Base-by-base conservation (phyloP, 495 filamentous ascomycete genomes). In the Evansstolkia leycettana region DNA sequence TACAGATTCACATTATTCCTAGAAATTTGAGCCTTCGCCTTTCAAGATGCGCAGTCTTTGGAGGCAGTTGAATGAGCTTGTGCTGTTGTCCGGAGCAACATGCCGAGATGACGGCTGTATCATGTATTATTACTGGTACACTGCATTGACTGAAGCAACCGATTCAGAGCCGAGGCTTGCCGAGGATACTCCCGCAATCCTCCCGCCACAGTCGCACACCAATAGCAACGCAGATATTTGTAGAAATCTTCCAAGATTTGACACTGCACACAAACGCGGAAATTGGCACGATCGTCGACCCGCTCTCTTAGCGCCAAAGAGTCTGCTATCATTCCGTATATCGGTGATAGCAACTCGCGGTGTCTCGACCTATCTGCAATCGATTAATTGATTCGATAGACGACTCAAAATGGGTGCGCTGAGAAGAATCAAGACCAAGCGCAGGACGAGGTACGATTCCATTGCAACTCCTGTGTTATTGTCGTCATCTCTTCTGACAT, bases 361-460 rank as follows among this genome's bases (percentile, higher is more conserved):
- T 29, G 47, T 19, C 13, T 3, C 5, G 31, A 17, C 9, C 31
- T 16, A 16, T 17, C 31, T 33, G 31, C 31, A 17, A n/a, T n/a
- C n/a, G n/a, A n/a, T n/a, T 17, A 15, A n/a, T n/a, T n/a, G n/a
- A n/a, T n/a, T n/a, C 5, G 28, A 29, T 29, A 29, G 11, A 12
- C 28, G 28, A n/a, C 14, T n/a, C 46, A 60, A 54, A 33, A 78
- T 78, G 73, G 73, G 71, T 37, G 54, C 70, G 30, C 55, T 69
- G 31, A 60, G 73, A 37, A 64, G 62, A 46, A 52, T 60, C 37
- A 78, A 77, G 57, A 75, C 64, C 14, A 78, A 75, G 60, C 69
- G 72, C 40, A 55, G 58, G 39, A 73, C 70, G 13, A 71, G 73
- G 73, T 78, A 66, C 17, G 6, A 19, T 17, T 14, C 14, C 26